A percentile compares a stretch with the other conserved stretches of the same genome.
Evolutionary conservation across 225 moss, liverwort and hornwort genomes (phyloP).

Genomic region (Straminergon stramineum): DNA sequence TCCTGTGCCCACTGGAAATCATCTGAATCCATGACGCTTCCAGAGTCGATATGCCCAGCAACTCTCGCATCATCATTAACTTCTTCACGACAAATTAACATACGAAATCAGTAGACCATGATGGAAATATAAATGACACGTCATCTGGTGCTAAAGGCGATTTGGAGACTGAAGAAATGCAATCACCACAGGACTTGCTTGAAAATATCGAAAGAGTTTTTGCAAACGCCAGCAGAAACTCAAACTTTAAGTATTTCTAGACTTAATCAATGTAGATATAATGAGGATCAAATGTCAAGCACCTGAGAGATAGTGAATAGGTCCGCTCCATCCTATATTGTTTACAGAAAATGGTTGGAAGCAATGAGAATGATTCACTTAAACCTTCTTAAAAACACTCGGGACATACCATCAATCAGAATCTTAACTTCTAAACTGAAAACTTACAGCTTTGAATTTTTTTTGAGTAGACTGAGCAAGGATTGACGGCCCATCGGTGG

Average conservation of each 20-base stretch:
- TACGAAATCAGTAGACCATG: not conserved
- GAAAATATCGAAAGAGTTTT: not conserved
- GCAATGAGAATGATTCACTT: not conserved
- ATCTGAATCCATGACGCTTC: not conserved
- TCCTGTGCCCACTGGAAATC: not conserved
- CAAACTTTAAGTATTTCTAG: not conserved
- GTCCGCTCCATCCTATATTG: not conserved
- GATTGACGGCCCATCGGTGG: not conserved
- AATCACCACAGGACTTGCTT: not conserved
- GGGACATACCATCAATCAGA: not conserved
- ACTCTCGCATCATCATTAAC: not conserved
- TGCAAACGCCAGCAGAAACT: not conserved
- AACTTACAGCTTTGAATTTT: not conserved
- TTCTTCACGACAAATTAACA: not conserved
- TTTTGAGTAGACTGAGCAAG: not conserved
- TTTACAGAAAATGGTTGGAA: not conserved
- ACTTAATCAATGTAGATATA: not conserved
- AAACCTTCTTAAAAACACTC: not conserved
- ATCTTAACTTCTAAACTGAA: not conserved
- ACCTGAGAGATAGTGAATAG: not conserved
- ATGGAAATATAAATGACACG: not conserved
- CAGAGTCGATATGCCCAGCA: not conserved
- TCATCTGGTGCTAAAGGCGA: not conserved
- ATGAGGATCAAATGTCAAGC: not conserved
- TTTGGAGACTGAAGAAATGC: not conserved